Base-by-base conservation (phyloP, 495 filamentous ascomycete genomes). In the Apiosordaria backusii region DNA sequence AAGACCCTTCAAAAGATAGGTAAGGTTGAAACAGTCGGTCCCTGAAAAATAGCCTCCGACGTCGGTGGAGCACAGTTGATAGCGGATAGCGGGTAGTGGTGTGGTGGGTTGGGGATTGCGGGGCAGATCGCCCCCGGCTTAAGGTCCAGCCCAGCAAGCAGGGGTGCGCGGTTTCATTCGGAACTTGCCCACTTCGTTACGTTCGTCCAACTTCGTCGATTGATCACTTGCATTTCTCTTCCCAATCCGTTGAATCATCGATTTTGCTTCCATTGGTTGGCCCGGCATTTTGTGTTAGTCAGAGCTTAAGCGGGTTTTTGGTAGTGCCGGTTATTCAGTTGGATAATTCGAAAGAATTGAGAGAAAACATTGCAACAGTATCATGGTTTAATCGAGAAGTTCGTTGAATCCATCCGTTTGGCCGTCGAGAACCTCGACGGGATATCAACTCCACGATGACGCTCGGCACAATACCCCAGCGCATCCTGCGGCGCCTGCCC, bases 401-500 rank as follows among this genome's bases (percentile, higher is more conserved):
- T 45, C 10, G 9, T 45, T 13, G 10, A 13, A 15, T 2, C 0
- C 35, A 45, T 15, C 35, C 10, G 10, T 45, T 45, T 45, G 35
- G 13, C 35, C 35, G 35, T 45, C 35, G 35, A 45, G 10, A 45
- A 45, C 35, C 35, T 45, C 21, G 5, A 9, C 21, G 25, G 18
- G 23, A 57, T 57, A 57, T 6, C 5, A 57, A 7, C 53, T 7
- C 21, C 16, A 52, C 57, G 23, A 74, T 74, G 72, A 27, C 68
- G 4, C 58, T 71, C 66, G 13, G 35, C 35, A 62, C 67, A 66
- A 52, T 61, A 63, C 29, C 66, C 70, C 69, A 70, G 50, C 60
- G 68, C 7, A 67, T 85, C 65, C 74, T 79, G 53, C 81, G 78
- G 64, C 72, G 77, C 63, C 77, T 88, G 26, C 86, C 86, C 45